Base-by-base conservation (phyloP, 371 early-diverging fungal genomes). In the Mucor velutinosus region DNA sequence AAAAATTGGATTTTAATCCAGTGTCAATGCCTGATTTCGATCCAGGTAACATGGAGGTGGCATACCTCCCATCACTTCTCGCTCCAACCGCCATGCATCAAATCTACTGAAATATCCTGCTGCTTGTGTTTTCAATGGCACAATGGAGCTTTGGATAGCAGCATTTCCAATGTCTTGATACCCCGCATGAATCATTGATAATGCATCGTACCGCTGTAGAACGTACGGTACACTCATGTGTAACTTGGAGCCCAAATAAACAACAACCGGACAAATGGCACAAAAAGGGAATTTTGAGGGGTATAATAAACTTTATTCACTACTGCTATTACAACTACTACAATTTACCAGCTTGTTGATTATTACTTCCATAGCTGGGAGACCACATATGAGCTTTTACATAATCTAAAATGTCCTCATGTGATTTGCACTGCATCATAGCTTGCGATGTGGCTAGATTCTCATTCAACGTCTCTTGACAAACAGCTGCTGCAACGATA, bases 401-500 rank as follows among this genome's bases (percentile, higher is more conserved):
- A 60, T 72, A 67, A 3, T 72, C 57, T 7, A 66, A 0, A 29
- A 71, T 62, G 3, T 66, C 49, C 14, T 60, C 27, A 29, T 65
- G 60, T 27, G 47, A 25, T n/a, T 43, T 55, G 7, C 27, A 27
- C 19, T 45, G 41, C 15, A 14, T 47, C 29, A 62, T 58, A 1
- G n/a, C 53, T 62, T 61, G 21, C 7, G 55, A 32, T 21, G 53
- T 61, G 39, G 86, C 87, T 32, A 86, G 58, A 4, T 83, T 86
- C 64, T 88, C 90, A 3, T 81, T 68, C 15, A 86, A 74, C 15
- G 93, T 87, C 76, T 90, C 85, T 41, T 82, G 64, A 64, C 86
- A 80, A 7, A 95, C 90, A 32, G 91, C 93, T 1, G 89, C 87
- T 23, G 95, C 94, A 1, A 95, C 87, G 65, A 83, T 74, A 3